Percentiles rank a stretch among this genome's conserved stretches.
Conservation (phyloP, 495 filamentous ascomycete genomes). For the Podospora comata region DNA sequence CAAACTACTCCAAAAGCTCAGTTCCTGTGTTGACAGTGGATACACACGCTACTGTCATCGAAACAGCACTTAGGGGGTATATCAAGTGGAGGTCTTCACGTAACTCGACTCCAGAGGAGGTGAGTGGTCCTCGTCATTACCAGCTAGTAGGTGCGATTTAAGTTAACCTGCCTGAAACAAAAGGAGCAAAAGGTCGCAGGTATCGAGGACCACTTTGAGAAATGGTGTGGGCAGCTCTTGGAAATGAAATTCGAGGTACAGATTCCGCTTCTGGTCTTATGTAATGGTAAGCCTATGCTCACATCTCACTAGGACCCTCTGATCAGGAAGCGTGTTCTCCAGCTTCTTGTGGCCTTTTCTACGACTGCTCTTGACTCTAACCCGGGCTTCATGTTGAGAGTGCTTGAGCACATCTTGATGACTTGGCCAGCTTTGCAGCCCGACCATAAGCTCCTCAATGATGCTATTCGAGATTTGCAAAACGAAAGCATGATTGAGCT, state of each 20-base stretch:
- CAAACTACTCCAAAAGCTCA: conserved; percentile 77
- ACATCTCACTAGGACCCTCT: conserved; percentile 64
- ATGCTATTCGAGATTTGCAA: conserved; percentile 89
- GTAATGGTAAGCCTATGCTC: conserved; percentile 4
- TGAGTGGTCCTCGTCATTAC: conserved; percentile 28
- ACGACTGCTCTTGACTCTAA: conserved; percentile 76
- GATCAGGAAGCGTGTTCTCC: conserved; percentile 77
- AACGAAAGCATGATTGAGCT: conserved; percentile 77
- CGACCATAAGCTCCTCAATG: conserved; percentile 68
- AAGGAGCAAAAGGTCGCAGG: conserved; percentile 59
- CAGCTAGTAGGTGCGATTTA: conserved; percentile 10
- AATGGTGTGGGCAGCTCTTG: conserved; percentile 75
- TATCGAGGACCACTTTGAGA: conserved; percentile 67
- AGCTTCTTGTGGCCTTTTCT: conserved; percentile 80
- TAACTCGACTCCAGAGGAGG: conserved; percentile 54
- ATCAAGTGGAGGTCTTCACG: conserved; percentile 66
- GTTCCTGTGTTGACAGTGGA: conserved; percentile 75
- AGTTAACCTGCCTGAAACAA: conserved; percentile 14
- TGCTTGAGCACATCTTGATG: conserved; percentile 85
- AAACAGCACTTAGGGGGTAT: conserved; percentile 88
- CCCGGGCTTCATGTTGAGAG: conserved; percentile 74
- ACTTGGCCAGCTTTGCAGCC: conserved; percentile 68
- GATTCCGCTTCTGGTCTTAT: neutral
- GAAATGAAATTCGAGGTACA: conserved; percentile 67
- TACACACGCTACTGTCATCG: conserved; percentile 83